Conservation (phyloP, 1,284 basidiomycete genomes). For the Malassezia equina region DNA sequence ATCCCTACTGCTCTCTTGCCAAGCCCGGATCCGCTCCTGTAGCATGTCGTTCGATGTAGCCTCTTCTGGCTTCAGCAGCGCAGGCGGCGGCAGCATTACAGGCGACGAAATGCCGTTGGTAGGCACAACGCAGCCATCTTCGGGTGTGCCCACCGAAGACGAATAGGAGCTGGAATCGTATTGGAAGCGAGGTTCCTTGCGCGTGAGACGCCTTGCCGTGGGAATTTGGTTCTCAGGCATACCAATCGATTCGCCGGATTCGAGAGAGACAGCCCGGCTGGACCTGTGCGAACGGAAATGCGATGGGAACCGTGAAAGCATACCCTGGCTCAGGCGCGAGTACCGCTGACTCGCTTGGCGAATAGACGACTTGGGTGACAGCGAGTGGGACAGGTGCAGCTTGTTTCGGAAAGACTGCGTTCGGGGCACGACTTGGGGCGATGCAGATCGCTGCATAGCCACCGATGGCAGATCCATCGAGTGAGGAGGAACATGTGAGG, state of each 20-base stretch:
- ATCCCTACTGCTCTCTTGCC: conserved; percentile 12
- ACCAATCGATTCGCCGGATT: conserved; percentile 11
- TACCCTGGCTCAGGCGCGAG: conserved; percentile 3
- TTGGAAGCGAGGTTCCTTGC: conserved; percentile 10
- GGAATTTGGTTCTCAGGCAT: conserved; percentile 12
- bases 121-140: background rate
- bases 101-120: background rate
- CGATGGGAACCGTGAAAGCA: conserved; percentile 12
- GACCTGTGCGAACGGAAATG: conserved; percentile 10
- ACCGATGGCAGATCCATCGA: background rate
- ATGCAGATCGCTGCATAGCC: background rate
- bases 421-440: background rate
- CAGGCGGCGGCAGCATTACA: conserved; percentile 3
- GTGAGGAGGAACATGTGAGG: background rate
- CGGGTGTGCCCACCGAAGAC: background rate
- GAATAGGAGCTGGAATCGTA: conserved; percentile 19
- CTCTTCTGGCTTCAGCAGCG: background rate
- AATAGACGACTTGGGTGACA: conserved; percentile 1
- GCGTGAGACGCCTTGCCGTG: conserved; percentile 12
- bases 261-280: conserved; percentile 6
- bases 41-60: background rate
- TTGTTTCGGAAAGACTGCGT: conserved; percentile 4
- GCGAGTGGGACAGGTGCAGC: background rate
- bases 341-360: conserved; percentile 1
- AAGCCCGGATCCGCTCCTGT: conserved; percentile 7